These are phyloP conservation scores for Platanus orientalis DNA, from an alignment of 164 flowering plant species.

Conservation along the genomic window DNA sequence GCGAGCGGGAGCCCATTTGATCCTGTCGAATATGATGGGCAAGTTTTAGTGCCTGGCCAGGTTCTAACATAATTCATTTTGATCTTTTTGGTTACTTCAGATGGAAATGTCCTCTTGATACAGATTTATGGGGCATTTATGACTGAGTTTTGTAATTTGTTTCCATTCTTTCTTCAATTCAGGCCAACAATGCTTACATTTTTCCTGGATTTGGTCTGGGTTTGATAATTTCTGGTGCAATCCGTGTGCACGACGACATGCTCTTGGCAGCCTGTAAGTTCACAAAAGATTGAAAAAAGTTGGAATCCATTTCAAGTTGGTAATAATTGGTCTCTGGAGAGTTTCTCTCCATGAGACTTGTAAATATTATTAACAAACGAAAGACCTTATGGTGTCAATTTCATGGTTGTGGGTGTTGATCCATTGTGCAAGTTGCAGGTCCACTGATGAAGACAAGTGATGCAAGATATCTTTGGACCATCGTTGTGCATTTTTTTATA, in stretches of 20 bases:
- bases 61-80: conserved; percentile 24
- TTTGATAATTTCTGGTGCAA: conserved; percentile 84
- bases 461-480: no score
- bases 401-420: no score
- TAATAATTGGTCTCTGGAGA: not conserved
- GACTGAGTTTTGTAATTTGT: conserved; percentile 2
- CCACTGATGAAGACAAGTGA: not conserved
- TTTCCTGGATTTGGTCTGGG: conserved; percentile 98
- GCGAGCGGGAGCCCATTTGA: conserved; percentile 98
- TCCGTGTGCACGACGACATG: conserved; percentile 95
- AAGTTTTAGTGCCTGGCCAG: conserved; percentile 73
- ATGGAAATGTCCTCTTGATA: not conserved
- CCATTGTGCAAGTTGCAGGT: not conserved
- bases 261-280: conserved; percentile 92
- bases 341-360: not conserved
- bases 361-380: not conserved
- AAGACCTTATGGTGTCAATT: not conserved
- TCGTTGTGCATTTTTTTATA: no score
- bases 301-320: no score
- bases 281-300: no score
- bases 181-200: conserved; percentile 95
- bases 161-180: conserved; percentile 9
- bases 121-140: no score
- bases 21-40: conserved; percentile 76
- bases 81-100: not conserved